Evolutionary conservation across 768 basidiomycete species (phyloP).

Genomic region (Myochromella boudieri): DNA sequence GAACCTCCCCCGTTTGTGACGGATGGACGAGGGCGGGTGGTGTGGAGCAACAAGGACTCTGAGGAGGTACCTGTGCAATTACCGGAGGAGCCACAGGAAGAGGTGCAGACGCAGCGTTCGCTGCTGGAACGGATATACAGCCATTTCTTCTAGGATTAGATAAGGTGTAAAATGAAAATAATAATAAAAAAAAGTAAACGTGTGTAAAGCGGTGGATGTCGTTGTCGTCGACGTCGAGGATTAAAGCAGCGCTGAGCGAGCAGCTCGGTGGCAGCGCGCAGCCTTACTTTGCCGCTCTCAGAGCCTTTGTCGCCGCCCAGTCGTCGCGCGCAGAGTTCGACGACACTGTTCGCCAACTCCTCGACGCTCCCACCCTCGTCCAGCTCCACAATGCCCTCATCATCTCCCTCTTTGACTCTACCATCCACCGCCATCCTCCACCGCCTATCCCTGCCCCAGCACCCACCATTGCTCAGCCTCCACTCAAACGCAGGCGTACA

Average conservation of each 20-base stretch:
- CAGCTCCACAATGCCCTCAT: conserved; percentile 84
- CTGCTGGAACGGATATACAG: no score
- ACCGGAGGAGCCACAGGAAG: conserved; percentile 12
- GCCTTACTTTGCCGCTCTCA: conserved; percentile 63
- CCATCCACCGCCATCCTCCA: conserved; percentile 32
- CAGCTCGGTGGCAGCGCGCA: conserved; percentile 62
- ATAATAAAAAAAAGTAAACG: no score
- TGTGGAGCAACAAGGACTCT: conserved; percentile 33
- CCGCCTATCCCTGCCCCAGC: conserved; percentile 10
- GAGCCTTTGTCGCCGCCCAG: conserved; percentile 63
- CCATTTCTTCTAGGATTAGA: no score
- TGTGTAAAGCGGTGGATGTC: conserved; percentile 49
- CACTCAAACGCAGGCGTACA: conserved; percentile 65
- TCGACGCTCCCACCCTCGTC: conserved; percentile 64
- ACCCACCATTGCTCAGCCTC: conserved; percentile 58
- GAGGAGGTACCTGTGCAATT: conserved; percentile 10
- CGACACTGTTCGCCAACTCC: conserved; percentile 58
- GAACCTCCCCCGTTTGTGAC: conserved; percentile 56
- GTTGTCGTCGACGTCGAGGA: conserved; percentile 69
- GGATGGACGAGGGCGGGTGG: conserved; percentile 63
- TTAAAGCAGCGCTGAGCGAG: conserved; percentile 65
- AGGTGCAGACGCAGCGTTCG: no score
- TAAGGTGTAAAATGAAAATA: no score
- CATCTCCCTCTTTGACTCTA: conserved; percentile 81
- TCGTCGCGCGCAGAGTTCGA: conserved; percentile 79